Evolutionary conservation across 306 rosid species (phyloP), one percentile per base, ranked within the genome.

Genomic region (Malus domestica): DNA sequence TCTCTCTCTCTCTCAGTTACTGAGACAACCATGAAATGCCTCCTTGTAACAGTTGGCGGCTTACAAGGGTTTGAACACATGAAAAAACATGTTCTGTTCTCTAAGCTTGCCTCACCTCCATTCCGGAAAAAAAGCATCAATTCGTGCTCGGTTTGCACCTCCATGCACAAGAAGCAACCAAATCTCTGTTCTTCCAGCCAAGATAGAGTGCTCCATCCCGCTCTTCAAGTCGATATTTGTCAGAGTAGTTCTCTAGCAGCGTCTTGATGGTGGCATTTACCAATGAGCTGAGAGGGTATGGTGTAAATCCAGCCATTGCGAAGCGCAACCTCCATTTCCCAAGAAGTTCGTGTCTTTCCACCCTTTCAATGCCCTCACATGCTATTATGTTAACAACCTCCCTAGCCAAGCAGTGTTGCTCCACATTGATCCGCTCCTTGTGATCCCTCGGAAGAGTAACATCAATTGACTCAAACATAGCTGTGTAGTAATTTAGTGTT

Each of bases 81-180:
- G 13, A 20, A 69, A 61, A 59, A 40, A 42, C 73, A 27, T 49
- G 59, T 64, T 67, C 27, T 67, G 27, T 40, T 57, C 76, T 44
- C 19, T 16, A 52, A 69, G 79, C 46, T 74, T 60, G 59, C 27
- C 71, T 13, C 60, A 57, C 58, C 70, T 46, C n/a, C 30, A 5
- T 74, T 60, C 32, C 45, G 20, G 6, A 3, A 27, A 45, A 22
- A 32, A 49, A 29, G 7, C 44, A 68, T 52, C 60, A 70, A 73
- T 72, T 29, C 25, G 38, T 79, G 71, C 82, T 30, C 8, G 58
- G 71, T 69, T 71, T 75, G 86, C 83, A 95, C 85, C 78, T 90
- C 99, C 99, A 96, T 10, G 99, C 99, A 68, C 93, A 96, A 71
- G 99, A 90, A 87, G 97, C 90, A 82, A 96, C 96, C 88, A 96